Evolutionary conservation across 2,329 filamentous ascomycete genomes (phyloP).

Genomic region (Epichloe gansuensis): DNA sequence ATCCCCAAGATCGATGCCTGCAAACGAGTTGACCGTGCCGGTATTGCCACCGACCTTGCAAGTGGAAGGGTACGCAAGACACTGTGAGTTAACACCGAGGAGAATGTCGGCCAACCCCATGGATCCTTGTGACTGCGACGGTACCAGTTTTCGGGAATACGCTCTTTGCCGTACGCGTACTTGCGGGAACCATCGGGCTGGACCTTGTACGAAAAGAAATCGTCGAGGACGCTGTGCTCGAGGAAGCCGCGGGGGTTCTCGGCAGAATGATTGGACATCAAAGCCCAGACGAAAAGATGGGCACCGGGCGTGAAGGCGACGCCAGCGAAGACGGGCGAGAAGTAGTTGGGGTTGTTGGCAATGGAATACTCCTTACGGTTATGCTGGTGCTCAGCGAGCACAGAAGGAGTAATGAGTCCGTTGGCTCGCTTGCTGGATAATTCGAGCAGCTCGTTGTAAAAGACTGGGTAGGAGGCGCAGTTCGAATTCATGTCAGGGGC

Average conservation of each 20-base stretch:
- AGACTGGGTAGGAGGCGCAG: conserved; percentile 1
- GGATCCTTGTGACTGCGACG: conserved; percentile 29
- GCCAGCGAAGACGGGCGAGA: conserved; percentile 37
- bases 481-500: conserved; percentile 1
- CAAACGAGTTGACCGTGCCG: conserved; percentile 35
- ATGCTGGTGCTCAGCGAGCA: background rate
- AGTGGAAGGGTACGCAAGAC: conserved; percentile 14
- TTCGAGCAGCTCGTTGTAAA: conserved; percentile 20
- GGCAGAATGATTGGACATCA: conserved; percentile 31
- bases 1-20: conserved; percentile 29
- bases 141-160: conserved; percentile 41
- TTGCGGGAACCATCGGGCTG: conserved; percentile 24
- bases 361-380: conserved; percentile 23
- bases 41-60: conserved; percentile 32
- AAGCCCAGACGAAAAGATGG: conserved; percentile 28
- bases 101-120: conserved; percentile 27
- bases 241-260: conserved; percentile 24
- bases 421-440: conserved; percentile 29
- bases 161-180: conserved; percentile 33
- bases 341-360: conserved; percentile 39
- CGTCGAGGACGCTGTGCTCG: conserved; percentile 5
- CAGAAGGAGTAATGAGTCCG: conserved; percentile 10
- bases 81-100: conserved; percentile 20
- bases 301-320: conserved; percentile 33
- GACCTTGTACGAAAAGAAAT: conserved; percentile 18